Conservation (phyloP, 306 rosid genomes). For the Vigna hirtella region DNA sequence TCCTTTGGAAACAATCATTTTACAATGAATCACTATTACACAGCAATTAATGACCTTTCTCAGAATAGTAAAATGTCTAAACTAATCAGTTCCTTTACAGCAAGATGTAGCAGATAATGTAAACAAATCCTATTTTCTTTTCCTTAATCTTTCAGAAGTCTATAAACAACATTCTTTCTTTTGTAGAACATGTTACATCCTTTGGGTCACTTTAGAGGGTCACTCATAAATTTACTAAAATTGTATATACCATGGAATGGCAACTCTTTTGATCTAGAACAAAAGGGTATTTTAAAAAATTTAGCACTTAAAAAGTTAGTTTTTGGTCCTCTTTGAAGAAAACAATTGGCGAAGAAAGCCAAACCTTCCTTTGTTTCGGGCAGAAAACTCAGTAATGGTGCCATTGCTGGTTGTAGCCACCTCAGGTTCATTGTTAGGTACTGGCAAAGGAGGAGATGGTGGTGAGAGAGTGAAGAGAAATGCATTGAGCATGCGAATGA, state of each 20-base stretch:
- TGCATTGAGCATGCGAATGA: slow-evolving; percentile 81
- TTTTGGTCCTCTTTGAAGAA: slow-evolving; percentile 78
- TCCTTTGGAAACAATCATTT: slow-evolving; percentile 34
- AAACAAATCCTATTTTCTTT: slow-evolving; percentile 40
- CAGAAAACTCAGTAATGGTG: slow-evolving; percentile 66
- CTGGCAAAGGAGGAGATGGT: slow-evolving; percentile 56
- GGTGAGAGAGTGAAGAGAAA: slow-evolving; percentile 75
- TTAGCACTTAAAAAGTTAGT: slow-evolving; percentile 61
- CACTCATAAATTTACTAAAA: slow-evolving; percentile 43
- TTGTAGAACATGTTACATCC: slow-evolving; percentile 38
- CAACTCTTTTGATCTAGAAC: slow-evolving; percentile 47
- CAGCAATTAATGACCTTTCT: slow-evolving; percentile 33
- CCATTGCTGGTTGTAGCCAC: slow-evolving; percentile 64
- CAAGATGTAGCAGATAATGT: slow-evolving; percentile 40
- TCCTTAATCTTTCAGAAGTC: slow-evolving; percentile 44
- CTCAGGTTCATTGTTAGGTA: slow-evolving; percentile 56
- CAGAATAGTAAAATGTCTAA: slow-evolving; percentile 28
- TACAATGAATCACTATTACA: slow-evolving; percentile 29
- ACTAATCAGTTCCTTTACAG: slow-evolving; percentile 43
- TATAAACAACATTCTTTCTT: slow-evolving; percentile 53
- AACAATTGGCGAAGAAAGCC: slow-evolving; percentile 81
- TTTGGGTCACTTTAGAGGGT: slow-evolving; percentile 43
- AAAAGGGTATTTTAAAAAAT: slow-evolving; percentile 48
- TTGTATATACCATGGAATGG: slow-evolving; percentile 36
- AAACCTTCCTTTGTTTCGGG: slow-evolving; percentile 78